Base-by-base conservation (phyloP, 2,329 filamentous ascomycete species). In the Fusarium nygamai region DNA sequence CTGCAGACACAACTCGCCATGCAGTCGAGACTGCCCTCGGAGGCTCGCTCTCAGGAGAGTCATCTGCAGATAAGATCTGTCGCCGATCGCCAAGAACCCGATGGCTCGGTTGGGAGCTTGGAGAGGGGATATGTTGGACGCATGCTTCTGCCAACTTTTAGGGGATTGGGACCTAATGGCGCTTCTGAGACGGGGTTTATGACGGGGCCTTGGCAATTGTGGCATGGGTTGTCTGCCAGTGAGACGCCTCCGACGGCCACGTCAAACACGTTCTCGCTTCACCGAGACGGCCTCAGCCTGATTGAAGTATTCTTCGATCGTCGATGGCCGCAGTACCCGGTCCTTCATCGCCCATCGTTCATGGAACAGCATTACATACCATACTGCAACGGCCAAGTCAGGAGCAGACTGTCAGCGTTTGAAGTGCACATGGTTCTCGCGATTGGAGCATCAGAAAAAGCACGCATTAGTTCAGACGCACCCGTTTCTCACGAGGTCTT, bases 361-460 rank as follows among this genome's bases (percentile, higher is more conserved):
- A 77, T 77, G 67, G 75, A 77, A 1, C 53, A 66, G 6, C 67
- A 77, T n/a, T 77, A 68, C 10, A 56, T 76, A 17, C 75, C 75
- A 0, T 77, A 74, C 14, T 59, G 54, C 7, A 67, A 64, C 2
- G 64, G 70, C 1, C 60, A 76, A 11, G 8, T 64, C 2, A 31
- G 33, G 17, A 50, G 56, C 38, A 69, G 44, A 19, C 11, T 77
- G 3, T 74, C 75, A 2, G 57, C 72, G 2, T 77, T 77, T 17
- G 72, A 76, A 22, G 73, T 76, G 2, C 74, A 77, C 8, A 77
- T 77, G 68, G 75, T 77, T 4, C 71, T 77, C 27, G 75, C 75
- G 5, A 76, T 77, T 13, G 75, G 72, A 2, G 75, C 75, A 4
- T 76, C 75, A 0, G 74, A 76, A 43, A 73, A 74, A 20, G 65